Percentiles rank a stretch among this genome's conserved stretches.
These are phyloP conservation scores for Neurospora sp. DNA, from an alignment of 495 filamentous ascomycete genomes.

Conservation along the genomic window DNA sequence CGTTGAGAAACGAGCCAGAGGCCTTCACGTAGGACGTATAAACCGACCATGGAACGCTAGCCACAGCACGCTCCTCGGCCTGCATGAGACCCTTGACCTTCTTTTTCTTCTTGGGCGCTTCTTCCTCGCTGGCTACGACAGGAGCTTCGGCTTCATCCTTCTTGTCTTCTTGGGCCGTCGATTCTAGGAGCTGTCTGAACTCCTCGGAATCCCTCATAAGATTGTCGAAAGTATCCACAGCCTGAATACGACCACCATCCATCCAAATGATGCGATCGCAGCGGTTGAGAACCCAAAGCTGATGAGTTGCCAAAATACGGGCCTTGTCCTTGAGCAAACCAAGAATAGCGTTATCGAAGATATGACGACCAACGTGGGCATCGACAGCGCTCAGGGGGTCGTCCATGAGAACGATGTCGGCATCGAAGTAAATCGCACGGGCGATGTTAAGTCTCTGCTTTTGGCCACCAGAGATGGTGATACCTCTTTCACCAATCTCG, in stretches of 20 bases:
- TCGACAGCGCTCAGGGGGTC: constrained; percentile 77
- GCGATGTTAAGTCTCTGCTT: constrained; percentile 80
- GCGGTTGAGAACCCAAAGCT: constrained; percentile 81
- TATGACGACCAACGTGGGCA: constrained; percentile 82
- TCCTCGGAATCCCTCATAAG: constrained; percentile 63
- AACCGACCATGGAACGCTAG: constrained; percentile 75
- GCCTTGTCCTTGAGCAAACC: constrained; percentile 83
- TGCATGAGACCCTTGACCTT: constrained; percentile 69
- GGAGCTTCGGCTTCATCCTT: constrained; percentile 34
- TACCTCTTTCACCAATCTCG: constrained; percentile 70
- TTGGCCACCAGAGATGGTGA: constrained; percentile 75
- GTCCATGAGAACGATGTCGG: constrained; percentile 75
- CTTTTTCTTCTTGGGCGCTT: constrained; percentile 52
- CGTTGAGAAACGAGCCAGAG: constrained; percentile 66
- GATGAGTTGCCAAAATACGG: constrained; percentile 86
- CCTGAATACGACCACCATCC: constrained; percentile 71
- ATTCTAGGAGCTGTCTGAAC: constrained; percentile 76
- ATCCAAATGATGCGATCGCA: constrained; percentile 90
- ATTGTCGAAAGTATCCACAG: constrained; percentile 79
- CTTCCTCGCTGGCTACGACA: constrained; percentile 34
- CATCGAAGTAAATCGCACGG: constrained; percentile 74
- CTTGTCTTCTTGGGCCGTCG: constrained; percentile 65
- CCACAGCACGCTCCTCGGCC: constrained; percentile 71
- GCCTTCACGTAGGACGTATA: constrained; percentile 73
- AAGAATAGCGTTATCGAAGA: constrained; percentile 91